Percentiles rank a stretch among this genome's conserved stretches.
Conservation (phyloP, 257 asterid genomes). For the Scutellaria baicalensis region DNA sequence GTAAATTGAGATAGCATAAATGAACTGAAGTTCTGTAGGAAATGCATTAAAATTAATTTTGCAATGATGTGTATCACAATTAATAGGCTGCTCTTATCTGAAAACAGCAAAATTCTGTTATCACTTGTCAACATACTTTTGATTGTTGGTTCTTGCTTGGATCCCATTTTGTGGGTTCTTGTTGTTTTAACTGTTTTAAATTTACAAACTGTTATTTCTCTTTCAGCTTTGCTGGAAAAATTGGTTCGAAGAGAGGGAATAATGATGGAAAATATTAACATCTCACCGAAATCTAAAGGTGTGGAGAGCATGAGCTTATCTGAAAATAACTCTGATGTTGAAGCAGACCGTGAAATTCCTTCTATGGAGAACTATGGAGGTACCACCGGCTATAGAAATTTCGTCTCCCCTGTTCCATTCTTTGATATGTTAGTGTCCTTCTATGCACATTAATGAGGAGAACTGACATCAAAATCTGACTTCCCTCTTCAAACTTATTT, state of each 20-base stretch:
- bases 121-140: too few relatives aligned
- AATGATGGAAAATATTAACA: slow-evolving; percentile 36
- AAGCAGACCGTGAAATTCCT: slow-evolving; percentile 30
- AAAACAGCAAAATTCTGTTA: not conserved
- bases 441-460: not conserved
- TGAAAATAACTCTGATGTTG: slow-evolving; percentile 37
- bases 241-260: slow-evolving; percentile 29
- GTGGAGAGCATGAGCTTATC: slow-evolving; percentile 37
- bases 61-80: not conserved
- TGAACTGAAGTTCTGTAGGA: not conserved
- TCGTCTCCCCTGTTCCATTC: not conserved
- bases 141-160: not conserved
- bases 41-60: not conserved
- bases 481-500: not conserved
- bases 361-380: slow-evolving; percentile 30
- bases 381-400: slow-evolving; percentile 11
- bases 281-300: slow-evolving; percentile 60
- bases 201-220: not conserved
- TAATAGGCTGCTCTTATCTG: not conserved
- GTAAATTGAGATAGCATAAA: not conserved
- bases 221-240: slow-evolving; percentile 68
- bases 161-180: not conserved
- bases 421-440: not conserved
- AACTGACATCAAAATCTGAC: not conserved
- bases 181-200: not conserved